Conservation (phyloP, 2,329 filamentous ascomycete species). For the Hymenoscyphus linearis region DNA sequence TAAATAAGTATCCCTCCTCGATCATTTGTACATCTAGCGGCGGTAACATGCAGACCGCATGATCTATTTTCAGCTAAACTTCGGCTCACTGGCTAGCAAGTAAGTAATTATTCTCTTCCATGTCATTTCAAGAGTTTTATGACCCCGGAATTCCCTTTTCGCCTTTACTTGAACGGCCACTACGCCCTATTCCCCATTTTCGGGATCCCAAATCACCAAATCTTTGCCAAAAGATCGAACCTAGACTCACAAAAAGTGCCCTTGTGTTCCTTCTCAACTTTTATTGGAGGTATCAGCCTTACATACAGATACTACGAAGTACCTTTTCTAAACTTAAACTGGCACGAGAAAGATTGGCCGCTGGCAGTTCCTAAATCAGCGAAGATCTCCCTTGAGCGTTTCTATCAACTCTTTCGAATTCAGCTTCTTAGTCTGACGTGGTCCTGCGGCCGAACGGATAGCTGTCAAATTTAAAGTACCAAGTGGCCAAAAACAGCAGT, state of each 20-base stretch:
- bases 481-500: not conserved
- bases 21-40: not conserved
- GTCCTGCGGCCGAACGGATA: constrained; percentile 16
- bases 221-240: not conserved
- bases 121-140: not conserved
- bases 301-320: not conserved
- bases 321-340: not conserved
- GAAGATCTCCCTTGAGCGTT: not conserved
- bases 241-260: not conserved
- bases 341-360: not conserved
- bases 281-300: not conserved
- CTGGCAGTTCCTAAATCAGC: not conserved
- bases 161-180: not conserved
- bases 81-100: not conserved
- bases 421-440: not conserved
- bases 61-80: not conserved
- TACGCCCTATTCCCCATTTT: not conserved
- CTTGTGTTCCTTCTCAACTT: not conserved
- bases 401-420: not conserved
- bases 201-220: not conserved
- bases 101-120: not conserved
- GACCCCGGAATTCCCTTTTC: not conserved
- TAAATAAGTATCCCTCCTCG: too few relatives aligned
- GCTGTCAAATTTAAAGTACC: not conserved
- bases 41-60: not conserved